These are phyloP conservation scores for Lipomyces lipofer DNA, from an alignment of 805 yeast species.

Conservation along the genomic window DNA sequence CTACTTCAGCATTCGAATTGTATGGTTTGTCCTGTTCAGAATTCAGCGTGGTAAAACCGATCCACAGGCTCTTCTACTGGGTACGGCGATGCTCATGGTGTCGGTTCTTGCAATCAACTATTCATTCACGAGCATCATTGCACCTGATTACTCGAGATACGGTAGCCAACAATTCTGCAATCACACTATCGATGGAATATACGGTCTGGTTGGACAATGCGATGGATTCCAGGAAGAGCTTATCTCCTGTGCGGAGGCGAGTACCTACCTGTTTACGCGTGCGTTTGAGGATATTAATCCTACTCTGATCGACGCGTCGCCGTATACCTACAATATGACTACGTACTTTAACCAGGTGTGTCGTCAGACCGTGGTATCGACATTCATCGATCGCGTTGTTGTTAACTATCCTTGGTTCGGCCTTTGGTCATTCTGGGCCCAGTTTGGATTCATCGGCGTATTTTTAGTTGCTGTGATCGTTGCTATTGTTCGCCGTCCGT, in stretches of 20 bases:
- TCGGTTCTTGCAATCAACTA: constrained; percentile 31
- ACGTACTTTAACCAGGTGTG: constrained; percentile 26
- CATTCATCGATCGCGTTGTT: constrained; percentile 29
- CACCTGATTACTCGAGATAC: constrained; percentile 31
- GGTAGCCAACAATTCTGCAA: constrained; percentile 31
- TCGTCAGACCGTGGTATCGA: constrained; percentile 29
- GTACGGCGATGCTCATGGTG: constrained; percentile 30
- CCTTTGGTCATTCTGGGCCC: constrained; percentile 31
- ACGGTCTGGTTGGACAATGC: constrained; percentile 30
- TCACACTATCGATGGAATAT: constrained; percentile 23
- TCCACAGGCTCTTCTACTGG: constrained; percentile 31
- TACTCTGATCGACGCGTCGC: constrained; percentile 8
- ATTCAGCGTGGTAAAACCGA: constrained; percentile 31
- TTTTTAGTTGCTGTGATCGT: constrained; percentile 24
- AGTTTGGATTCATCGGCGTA: constrained; percentile 28
- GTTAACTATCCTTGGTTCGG: constrained; percentile 33
- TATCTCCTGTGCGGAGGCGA: constrained; percentile 30
- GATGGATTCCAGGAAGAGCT: constrained; percentile 22
- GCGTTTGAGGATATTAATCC: constrained; percentile 2
- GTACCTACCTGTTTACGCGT: constrained; percentile 18
- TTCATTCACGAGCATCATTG: constrained; percentile 28
- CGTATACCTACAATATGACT: constrained; percentile 11
- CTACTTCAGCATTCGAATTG: constrained; percentile 30
- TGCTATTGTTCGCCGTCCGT: constrained; percentile 24
- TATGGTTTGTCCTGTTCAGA: constrained; percentile 31